A percentile compares a stretch with the other conserved stretches of the same genome.
phyloP scores from a whole-genome alignment of 2,329 filamentous ascomycete species.

The Cladosporium sp. region DNA sequence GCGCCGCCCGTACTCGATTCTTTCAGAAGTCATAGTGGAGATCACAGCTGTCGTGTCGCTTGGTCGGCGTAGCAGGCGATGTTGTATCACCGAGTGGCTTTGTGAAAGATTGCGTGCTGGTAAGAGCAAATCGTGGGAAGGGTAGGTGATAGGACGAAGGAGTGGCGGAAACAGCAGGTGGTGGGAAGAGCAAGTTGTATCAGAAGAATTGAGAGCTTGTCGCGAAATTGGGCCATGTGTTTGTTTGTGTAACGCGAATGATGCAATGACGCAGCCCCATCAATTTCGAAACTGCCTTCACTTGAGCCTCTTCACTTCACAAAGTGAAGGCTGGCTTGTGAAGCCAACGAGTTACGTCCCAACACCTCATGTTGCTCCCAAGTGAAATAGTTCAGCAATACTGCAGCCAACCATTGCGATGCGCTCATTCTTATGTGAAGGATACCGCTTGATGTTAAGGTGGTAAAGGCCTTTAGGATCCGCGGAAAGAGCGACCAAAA shows the following conservation, averaged over 20 bases:
- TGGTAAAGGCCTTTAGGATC: neutral
- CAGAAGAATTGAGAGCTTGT: neutral
- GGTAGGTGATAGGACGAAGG: no score
- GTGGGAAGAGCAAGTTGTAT: neutral
- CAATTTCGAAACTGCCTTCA: neutral
- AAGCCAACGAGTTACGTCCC: neutral
- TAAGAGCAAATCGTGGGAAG: no score
- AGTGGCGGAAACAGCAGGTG: neutral
- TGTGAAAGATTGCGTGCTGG: neutral
- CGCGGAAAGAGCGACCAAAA: neutral
- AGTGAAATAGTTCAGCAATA: neutral
- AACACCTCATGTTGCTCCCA: neutral
- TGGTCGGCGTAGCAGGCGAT: neutral
- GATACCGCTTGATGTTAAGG: neutral
- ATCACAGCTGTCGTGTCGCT: neutral
- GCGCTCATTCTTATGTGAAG: neutral
- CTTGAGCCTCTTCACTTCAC: neutral
- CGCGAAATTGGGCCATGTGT: neutral
- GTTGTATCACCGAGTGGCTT: neutral
- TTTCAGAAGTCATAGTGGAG: neutral
- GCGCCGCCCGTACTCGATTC: neutral
- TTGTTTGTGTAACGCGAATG: neutral
- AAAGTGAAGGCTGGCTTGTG: neutral
- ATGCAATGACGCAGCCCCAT: neutral
- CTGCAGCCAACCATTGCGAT: neutral